Base-by-base conservation (phyloP, 495 filamentous ascomycete genomes). In the Pyrenula aspistea region DNA sequence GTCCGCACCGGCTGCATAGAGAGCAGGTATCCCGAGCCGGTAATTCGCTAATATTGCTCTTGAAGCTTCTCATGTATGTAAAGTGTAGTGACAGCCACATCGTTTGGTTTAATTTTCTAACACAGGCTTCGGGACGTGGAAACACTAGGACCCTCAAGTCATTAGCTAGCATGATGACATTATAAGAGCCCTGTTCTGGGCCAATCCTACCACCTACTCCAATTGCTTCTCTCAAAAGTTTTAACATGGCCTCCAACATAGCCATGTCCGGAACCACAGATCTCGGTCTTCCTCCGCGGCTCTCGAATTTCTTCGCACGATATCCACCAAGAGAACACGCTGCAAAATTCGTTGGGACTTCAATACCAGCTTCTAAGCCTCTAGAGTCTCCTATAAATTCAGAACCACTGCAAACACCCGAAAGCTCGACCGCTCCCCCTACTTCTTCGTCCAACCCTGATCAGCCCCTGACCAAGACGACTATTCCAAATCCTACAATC, bases 271-370 rank as follows among this genome's bases (percentile, higher is more conserved):
- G 61, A 25, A 21, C 55, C 48, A 52, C 54, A 55, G 55, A 63
- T 55, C 62, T 53, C 55, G 60, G 61, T 12, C 64, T 77, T 49
- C 93, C 90, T 15, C 70, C 76, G 20, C 83, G 84, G 19, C 79
- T 98, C n/a, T 80, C 80, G 57, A 83, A 83, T 59, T 96, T 98
- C 80, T 89, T 98, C 70, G 83, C 86, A 36, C 83, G 86, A 58
- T 96, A 90, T 64, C 93, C 92, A 22, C 91, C 92, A 24, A 71
- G 75, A 62, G 53, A 68, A 57, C 71, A 73, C 61, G 72, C 76
- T 52, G 57, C 67, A 8, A 52, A 52, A 52, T 52, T 52, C n/a
- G 20, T 19, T 4, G 50, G 50, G 22, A 4, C 55, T 47, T 54
- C 56, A 65, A 64, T 24, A 60, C 56, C 60, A 59, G 71, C 52